Base-by-base conservation (phyloP, 306 rosid species). In the Castanospermum australe region DNA sequence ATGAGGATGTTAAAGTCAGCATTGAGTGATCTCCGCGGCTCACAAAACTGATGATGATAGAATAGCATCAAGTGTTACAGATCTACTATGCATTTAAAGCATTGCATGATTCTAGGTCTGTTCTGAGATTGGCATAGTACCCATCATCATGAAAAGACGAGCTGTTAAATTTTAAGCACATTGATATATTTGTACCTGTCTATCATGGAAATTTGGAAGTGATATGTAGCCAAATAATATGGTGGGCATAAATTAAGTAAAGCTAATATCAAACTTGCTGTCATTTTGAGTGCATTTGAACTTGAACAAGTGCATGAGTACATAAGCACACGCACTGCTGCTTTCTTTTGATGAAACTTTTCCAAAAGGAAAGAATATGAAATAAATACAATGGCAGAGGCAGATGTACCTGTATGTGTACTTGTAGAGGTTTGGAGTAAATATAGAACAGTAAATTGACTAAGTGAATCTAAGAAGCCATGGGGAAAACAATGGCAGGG, bases 41-140 rank as follows among this genome's bases (percentile, higher is more conserved):
- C 66, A 62, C 30, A 70, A 70, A 63, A 39, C 62, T 70, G 55
- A 55, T 41, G 62, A 48, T 71, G 65, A 55, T n/a, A 48, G 42
- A 69, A 22, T 57, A 50, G 39, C 71, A 54, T 39, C 55, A 62
- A 62, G 41, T 50, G 36, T 1, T 38, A 63, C 28, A 11, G 28
- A 54, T 5, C 65, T 22, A 22, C 24, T 24, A 67, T 38, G 48
- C 14, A 33, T 28, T 60, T 60, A 60, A 60, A 60, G 67, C 12
- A 60, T 36, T 63, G 79, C 18, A 54, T 69, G 69, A 51, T 47
- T 74, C 68, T 54, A 56, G 32, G 33, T 48, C 35, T 1, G 51
- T 67, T 65, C 20, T 21, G 56, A 54, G 44, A 76, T 28, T 17
- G 5, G 73, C 66, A 59, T 35, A 12, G 60, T 63, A 45, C 9